Evolutionary conservation across 495 filamentous ascomycete species (phyloP), one percentile per base, ranked within the genome.

Genomic region (Neurospora pannonica): DNA sequence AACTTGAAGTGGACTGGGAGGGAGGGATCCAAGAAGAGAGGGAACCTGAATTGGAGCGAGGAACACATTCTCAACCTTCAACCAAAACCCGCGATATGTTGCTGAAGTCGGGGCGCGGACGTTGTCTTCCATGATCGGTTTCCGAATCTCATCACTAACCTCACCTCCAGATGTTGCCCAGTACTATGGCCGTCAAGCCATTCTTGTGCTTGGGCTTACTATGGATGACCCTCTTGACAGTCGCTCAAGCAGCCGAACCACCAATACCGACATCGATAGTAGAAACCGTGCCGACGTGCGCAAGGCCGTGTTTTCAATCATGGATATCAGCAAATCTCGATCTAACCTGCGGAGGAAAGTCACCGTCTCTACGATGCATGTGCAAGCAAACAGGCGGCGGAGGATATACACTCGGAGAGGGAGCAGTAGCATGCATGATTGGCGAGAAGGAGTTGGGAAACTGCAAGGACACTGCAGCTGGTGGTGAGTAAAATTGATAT

Each of bases 321-420:
- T 93, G 92, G 80, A 85, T 93, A 77, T 75, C 80, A 34, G 78
- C 84, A 72, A 88, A 91, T 79, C 93, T 90, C 76, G 84, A 85
- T 60, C 76, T 76, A 17, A 81, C 81, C 73, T 78, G 77, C 74
- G 90, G 88, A 79, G 83, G 84, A n/a, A 76, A 78, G 71, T 81
- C 81, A 24, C 84, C 85, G 40, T 83, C 88, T 48, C 78, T 92
- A 74, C 81, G 83, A 75, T 94, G 91, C 77, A 83, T 94, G 10
- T 94, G 92, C 78, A 81, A 83, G 42, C 85, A 86, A 46, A 84
- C 84, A 67, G 91, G 88, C n/a, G 79, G 77, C 13, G 87, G 86
- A 73, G 90, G 90, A 38, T 90, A 90, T 73, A 93, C 92, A 0
- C 72, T 95, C 70, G 92, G 91, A 13, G 92, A 93, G 80, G 90